These are phyloP conservation scores for Sphagnum tenellum DNA, from an alignment of 225 moss, liverwort and hornwort species.

Conservation along the genomic window DNA sequence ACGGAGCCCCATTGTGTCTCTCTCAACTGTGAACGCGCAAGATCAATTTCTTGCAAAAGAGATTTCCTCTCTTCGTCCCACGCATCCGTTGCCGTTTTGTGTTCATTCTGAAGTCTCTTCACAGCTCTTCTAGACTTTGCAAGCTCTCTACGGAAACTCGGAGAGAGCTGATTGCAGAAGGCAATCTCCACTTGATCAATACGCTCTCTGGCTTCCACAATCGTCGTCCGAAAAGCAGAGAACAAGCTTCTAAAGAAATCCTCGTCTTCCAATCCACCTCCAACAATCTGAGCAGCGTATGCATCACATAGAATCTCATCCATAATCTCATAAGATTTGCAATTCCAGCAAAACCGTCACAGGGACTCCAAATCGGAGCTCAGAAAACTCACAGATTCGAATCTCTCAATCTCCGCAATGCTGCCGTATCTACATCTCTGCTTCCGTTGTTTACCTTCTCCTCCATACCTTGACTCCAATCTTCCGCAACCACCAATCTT, in stretches of 20 bases:
- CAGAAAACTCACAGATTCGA: too few species aligned
- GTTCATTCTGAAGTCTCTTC: slow-evolving; percentile 38
- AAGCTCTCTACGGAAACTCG: slow-evolving; percentile 22
- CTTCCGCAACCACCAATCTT: too few species aligned
- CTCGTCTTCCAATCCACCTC: too few species aligned
- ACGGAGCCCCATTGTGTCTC: slow-evolving; percentile 7
- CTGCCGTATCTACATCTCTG: too few species aligned
- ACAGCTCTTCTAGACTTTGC: slow-evolving; percentile 18
- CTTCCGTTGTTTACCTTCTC: too few species aligned
- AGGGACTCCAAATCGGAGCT: too few species aligned
- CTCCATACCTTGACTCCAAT: too few species aligned
- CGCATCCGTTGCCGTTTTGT: slow-evolving; percentile 6
- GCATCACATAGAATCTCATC: too few species aligned
- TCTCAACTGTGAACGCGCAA: slow-evolving; percentile 31
- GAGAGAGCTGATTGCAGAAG: slow-evolving; percentile 21
- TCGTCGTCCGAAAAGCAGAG: slow-evolving; percentile 16
- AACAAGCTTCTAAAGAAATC: not conserved
- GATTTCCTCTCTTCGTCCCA: slow-evolving; percentile 27
- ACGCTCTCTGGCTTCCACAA: slow-evolving; percentile 44
- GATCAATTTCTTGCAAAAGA: slow-evolving; percentile 14
- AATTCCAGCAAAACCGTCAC: too few species aligned
- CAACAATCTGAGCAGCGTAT: too few species aligned
- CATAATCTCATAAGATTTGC: too few species aligned
- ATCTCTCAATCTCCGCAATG: too few species aligned
- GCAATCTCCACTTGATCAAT: slow-evolving; percentile 31